phyloP scores from a whole-genome alignment of 768 basidiomycete species.

The Leccinum olivaceopallidum region DNA sequence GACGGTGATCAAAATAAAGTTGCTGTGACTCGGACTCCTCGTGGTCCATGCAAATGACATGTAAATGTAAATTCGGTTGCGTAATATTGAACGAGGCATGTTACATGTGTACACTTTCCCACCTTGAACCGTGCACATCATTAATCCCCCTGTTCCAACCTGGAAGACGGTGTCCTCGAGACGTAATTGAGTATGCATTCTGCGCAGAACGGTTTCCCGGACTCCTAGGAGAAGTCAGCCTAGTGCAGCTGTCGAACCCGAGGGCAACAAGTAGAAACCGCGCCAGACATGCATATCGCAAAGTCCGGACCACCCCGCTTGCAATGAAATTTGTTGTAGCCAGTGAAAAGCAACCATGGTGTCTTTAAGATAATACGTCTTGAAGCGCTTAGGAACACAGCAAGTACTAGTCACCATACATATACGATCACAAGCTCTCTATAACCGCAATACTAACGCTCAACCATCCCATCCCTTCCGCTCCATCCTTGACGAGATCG shows the following conservation, averaged over 20 bases:
- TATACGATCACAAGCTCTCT: constrained; percentile 1
- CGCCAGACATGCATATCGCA: neutral
- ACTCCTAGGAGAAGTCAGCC: no score
- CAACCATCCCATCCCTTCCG: neutral
- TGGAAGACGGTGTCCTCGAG: neutral
- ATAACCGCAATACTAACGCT: constrained; percentile 17
- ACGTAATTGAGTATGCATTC: neutral
- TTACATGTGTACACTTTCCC: neutral
- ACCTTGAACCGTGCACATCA: neutral
- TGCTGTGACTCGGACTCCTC: neutral
- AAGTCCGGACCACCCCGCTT: neutral
- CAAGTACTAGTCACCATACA: constrained; percentile 12
- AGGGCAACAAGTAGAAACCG: neutral
- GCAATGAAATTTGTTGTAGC: neutral
- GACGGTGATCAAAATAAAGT: neutral
- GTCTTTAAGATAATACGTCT: neutral
- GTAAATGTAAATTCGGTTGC: neutral
- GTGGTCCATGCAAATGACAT: neutral
- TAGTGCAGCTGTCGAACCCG: neutral
- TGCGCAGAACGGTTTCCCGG: neutral
- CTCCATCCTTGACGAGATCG: neutral
- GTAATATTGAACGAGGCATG: neutral
- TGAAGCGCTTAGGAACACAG: constrained; percentile 20
- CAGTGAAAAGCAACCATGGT: neutral
- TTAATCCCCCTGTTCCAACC: neutral